These are phyloP conservation scores for Ceratobasidium sp. DNA, from an alignment of 1,284 basidiomycete genomes.

Conservation along the genomic window DNA sequence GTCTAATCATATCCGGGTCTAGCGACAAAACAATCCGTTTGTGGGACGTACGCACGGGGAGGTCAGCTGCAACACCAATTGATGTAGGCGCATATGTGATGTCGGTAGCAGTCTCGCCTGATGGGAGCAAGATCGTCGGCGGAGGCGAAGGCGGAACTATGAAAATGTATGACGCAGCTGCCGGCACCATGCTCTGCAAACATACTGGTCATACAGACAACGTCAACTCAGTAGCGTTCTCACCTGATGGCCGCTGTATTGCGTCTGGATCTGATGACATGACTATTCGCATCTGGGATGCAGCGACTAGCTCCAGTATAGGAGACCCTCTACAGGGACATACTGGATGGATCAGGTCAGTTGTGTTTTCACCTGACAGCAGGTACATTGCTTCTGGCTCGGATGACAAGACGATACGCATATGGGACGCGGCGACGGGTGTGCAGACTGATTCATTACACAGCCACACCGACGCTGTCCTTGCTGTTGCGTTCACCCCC, in stretches of 20 bases:
- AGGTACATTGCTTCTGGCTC: slow-evolving; percentile 28
- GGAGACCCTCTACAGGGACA: not conserved
- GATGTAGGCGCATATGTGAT: not conserved
- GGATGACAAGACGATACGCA: not conserved
- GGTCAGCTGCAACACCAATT: not conserved
- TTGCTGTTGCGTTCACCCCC: not conserved
- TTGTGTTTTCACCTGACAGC: slow-evolving; percentile 22
- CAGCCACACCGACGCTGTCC: not conserved
- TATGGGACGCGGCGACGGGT: slow-evolving; percentile 9
- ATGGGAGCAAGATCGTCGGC: slow-evolving; percentile 18
- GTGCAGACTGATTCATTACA: not conserved
- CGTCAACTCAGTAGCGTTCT: slow-evolving; percentile 70
- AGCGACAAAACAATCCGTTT: slow-evolving; percentile 15
- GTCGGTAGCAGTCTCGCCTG: slow-evolving; percentile 28
- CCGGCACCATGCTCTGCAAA: not conserved
- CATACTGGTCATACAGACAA: slow-evolving; percentile 52
- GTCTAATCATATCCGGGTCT: slow-evolving; percentile 41
- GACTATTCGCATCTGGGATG: too few species aligned
- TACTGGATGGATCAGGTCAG: not conserved
- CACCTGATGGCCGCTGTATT: too few species aligned
- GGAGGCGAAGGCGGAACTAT: not conserved
- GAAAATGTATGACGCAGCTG: slow-evolving; percentile 8
- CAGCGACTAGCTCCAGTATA: not conserved
- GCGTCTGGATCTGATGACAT: too few species aligned
- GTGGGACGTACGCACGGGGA: slow-evolving; percentile 26